Conservation (phyloP, 305 asterid genomes). For the Euphrasia arctica region DNA sequence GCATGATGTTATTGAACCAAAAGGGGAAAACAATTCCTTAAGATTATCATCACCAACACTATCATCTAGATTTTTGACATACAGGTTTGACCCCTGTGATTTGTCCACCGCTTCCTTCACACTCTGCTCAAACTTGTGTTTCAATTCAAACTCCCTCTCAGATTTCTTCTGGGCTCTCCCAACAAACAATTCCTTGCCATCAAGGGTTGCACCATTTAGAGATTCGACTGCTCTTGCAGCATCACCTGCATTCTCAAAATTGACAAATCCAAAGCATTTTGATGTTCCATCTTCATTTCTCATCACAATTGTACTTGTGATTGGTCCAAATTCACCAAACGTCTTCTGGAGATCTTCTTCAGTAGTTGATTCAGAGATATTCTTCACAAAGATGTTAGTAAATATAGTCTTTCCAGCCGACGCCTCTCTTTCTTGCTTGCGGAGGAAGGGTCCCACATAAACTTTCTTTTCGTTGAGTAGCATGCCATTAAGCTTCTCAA, state of each 20-base stretch:
- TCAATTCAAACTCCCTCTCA: constrained; percentile 81
- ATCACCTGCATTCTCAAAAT: constrained; percentile 90
- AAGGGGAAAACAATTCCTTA: constrained; percentile 73
- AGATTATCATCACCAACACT: constrained; percentile 76
- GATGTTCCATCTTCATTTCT: constrained; percentile 89
- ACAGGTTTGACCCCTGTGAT: constrained; percentile 78
- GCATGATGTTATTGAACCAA: constrained; percentile 87
- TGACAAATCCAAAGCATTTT: constrained; percentile 88
- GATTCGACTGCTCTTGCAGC: constrained; percentile 88
- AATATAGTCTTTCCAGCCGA: constrained; percentile 63
- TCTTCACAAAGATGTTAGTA: constrained; percentile 90
- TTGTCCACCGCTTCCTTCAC: constrained; percentile 78
- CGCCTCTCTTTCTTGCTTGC: constrained; percentile 89
- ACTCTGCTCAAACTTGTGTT: constrained; percentile 71
- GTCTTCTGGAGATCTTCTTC: constrained; percentile 69
- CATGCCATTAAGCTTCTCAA: constrained; percentile 91
- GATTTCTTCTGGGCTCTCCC: constrained; percentile 96
- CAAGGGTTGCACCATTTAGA: constrained; percentile 67
- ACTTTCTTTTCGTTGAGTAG: constrained; percentile 89
- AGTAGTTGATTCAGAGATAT: constrained; percentile 67
- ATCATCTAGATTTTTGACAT: constrained; percentile 86
- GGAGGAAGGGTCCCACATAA: constrained; percentile 82
- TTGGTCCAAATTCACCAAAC: constrained; percentile 73
- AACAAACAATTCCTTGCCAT: constrained; percentile 81
- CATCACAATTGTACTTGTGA: constrained; percentile 78